Conservation (phyloP, 495 filamentous ascomycete species). For the Hypoxylon fragiforme region DNA sequence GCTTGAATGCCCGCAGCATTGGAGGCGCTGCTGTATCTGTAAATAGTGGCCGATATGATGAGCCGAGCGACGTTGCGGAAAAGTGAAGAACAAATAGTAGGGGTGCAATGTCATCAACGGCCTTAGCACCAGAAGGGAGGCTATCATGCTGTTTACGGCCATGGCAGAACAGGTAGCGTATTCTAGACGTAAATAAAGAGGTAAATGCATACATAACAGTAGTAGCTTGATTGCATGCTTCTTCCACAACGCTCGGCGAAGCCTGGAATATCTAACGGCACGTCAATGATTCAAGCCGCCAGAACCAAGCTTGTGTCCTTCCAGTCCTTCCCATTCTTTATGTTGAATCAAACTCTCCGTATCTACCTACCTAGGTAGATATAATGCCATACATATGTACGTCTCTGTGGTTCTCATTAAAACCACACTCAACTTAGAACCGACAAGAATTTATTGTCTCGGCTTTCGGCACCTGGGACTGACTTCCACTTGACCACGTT, state of each 20-base stretch:
- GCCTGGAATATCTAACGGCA: constrained; percentile 34
- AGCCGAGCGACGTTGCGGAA: constrained; percentile 15
- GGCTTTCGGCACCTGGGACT: too few relatives aligned
- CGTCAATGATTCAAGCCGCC: constrained; percentile 43
- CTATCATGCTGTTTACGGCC: constrained; percentile 48
- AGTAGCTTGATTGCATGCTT: constrained; percentile 37
- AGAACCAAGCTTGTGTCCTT: constrained; percentile 46
- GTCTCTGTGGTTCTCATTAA: too few relatives aligned
- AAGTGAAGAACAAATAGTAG: constrained; percentile 12
- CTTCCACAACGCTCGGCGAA: constrained; percentile 34
- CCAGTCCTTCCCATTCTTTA: constrained; percentile 35
- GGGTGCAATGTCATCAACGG: constrained; percentile 3
- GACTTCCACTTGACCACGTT: too few relatives aligned
- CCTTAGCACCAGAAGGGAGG: neutral
- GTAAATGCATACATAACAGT: neutral
- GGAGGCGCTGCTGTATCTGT: constrained; percentile 18
- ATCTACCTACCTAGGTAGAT: too few relatives aligned
- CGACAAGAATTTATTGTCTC: too few relatives aligned
- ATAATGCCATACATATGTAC: too few relatives aligned
- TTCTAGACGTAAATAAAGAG: constrained; percentile 48
- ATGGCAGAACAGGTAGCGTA: constrained; percentile 54
- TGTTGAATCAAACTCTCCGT: too few relatives aligned
- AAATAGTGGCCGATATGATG: constrained; percentile 17
- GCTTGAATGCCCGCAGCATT: constrained; percentile 5
- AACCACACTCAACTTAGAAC: too few relatives aligned